phyloP scores from a whole-genome alignment of 805 yeast species.

The Saturnispora besseyi region DNA sequence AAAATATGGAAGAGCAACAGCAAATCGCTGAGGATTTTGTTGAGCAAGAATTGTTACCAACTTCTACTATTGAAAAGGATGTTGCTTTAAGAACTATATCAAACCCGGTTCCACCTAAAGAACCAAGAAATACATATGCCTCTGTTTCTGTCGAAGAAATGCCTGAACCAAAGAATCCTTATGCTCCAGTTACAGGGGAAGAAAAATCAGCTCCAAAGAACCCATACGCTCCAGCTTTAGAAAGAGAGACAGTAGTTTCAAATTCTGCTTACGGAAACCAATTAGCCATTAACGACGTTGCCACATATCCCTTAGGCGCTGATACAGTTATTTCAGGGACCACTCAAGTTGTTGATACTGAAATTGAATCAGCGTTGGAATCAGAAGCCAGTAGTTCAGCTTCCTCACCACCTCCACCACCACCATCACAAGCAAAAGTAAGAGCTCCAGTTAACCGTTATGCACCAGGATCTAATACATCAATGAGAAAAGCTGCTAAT shows the following conservation, averaged over 20 bases:
- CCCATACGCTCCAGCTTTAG: no score
- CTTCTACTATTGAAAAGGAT: not conserved
- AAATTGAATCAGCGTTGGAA: not conserved
- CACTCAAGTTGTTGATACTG: no score
- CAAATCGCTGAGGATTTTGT: not conserved
- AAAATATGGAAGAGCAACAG: not conserved
- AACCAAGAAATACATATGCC: not conserved
- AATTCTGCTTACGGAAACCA: no score
- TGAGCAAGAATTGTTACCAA: not conserved
- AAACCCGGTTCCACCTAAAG: not conserved
- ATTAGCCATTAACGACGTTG: no score
- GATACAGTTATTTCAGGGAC: no score
- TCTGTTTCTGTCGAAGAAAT: no score
- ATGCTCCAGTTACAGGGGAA: no score
- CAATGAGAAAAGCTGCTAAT: not conserved
- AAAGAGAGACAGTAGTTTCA: no score
- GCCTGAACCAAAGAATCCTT: no score
- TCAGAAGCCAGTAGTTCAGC: not conserved
- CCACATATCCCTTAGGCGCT: no score
- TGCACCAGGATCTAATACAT: not conserved
- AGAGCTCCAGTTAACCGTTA: conserved; percentile 1
- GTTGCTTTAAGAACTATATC: not conserved
- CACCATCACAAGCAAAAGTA: not conserved
- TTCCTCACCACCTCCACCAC: not conserved
- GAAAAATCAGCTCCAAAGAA: no score